Conservation (phyloP, 306 rosid genomes). For the Ormosia emarginata region DNA sequence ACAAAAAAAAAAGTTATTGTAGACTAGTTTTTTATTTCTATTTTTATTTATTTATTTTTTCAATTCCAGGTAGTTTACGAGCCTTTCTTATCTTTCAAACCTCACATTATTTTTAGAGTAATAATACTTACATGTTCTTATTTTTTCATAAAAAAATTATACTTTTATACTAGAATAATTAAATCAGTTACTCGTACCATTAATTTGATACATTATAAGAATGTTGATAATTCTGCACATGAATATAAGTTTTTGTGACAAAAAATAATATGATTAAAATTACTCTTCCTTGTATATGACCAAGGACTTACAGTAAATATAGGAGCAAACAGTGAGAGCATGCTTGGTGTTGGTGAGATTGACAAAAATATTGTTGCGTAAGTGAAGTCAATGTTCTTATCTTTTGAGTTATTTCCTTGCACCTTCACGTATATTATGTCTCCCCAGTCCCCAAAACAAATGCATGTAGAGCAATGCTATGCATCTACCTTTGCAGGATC, state of each 20-base stretch:
- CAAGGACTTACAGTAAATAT: neutral
- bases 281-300: neutral
- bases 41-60: too few species aligned
- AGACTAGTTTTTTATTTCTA: neutral
- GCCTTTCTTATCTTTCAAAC: neutral
- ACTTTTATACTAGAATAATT: neutral
- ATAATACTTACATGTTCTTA: neutral
- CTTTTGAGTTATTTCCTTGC: slow-evolving; percentile 21
- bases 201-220: neutral
- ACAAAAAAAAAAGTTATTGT: neutral
- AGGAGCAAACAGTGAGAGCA: neutral
- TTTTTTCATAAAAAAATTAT: too few species aligned
- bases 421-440: slow-evolving; percentile 5
- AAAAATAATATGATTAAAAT: neutral
- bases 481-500: neutral
- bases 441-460: neutral
- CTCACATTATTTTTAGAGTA: neutral
- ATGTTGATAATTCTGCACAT: neutral
- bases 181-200: neutral
- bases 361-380: neutral
- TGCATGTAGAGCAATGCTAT: neutral
- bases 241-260: neutral
- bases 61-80: neutral
- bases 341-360: neutral
- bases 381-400: neutral